Evolutionary conservation across 164 flowering plant genomes (phyloP).

Genomic region (Vitis riparia): DNA sequence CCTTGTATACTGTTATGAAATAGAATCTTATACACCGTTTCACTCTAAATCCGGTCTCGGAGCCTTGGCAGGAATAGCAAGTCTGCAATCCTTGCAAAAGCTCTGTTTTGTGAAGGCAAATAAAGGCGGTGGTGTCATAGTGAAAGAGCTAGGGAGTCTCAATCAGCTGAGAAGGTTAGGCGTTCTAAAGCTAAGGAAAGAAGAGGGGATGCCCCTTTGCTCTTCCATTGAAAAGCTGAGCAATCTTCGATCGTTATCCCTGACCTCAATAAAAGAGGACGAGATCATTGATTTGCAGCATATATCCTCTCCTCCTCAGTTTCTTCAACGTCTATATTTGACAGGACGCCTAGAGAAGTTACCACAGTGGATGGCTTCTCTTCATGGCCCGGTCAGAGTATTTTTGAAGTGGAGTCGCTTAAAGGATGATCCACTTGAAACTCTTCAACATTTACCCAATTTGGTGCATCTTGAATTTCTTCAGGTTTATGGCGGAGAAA

Average conservation of each 20-base stretch:
- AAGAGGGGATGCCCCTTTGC: constrained; percentile 13
- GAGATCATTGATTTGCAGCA: constrained; percentile 7
- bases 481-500: constrained; percentile 23
- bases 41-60: neutral
- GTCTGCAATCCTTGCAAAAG: neutral
- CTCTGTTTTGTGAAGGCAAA: neutral
- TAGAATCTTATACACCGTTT: neutral
- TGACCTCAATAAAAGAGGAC: neutral
- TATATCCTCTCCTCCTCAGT: neutral
- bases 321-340: constrained; percentile 5
- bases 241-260: constrained; percentile 4
- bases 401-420: constrained; percentile 6
- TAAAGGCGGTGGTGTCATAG: neutral
- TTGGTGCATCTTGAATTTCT: constrained; percentile 22
- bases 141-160: constrained; percentile 11
- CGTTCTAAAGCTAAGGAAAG: constrained; percentile 9
- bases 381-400: neutral
- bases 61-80: neutral
- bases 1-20: neutral
- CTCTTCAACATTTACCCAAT: constrained; percentile 30
- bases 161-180: constrained; percentile 10
- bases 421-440: constrained; percentile 22
- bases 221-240: constrained; percentile 2
- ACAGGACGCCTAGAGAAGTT: neutral
- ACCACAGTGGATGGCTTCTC: neutral